A percentile compares a stretch with the other conserved stretches of the same genome.
Evolutionary conservation across 805 yeast species (phyloP).

Genomic region (Peterozyma xylosa): DNA sequence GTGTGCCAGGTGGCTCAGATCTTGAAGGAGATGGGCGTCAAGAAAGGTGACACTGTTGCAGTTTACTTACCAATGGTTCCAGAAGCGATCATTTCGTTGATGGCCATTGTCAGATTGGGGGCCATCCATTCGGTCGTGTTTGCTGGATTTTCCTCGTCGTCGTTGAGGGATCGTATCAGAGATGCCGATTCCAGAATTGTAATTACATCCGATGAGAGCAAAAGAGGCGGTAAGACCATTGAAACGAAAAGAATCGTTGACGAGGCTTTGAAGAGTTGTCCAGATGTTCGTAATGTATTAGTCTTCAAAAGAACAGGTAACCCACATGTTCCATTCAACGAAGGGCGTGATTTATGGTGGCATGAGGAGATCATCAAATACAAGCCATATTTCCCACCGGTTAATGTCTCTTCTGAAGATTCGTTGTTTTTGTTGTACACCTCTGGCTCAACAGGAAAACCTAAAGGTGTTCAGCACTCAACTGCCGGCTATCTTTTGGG

Average conservation of each 20-base stretch:
- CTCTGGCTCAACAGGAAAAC: conserved; percentile 84
- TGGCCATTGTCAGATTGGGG: conserved; percentile 76
- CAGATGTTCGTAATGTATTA: conserved; percentile 59
- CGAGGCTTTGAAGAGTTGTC: conserved; percentile 64
- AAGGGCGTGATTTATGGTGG: conserved; percentile 72
- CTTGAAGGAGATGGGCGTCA: conserved; percentile 56
- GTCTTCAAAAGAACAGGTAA: conserved; percentile 72
- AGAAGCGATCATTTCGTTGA: conserved; percentile 65
- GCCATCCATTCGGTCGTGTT: conserved; percentile 81
- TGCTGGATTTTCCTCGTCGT: conserved; percentile 76
- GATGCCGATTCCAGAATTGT: conserved; percentile 69
- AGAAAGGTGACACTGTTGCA: conserved; percentile 81
- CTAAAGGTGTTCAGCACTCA: conserved; percentile 79
- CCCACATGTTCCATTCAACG: conserved; percentile 37
- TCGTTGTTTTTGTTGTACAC: conserved; percentile 76
- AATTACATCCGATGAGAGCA: conserved; percentile 76
- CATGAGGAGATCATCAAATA: conserved; percentile 60
- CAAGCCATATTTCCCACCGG: conserved; percentile 66
- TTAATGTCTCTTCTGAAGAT: conserved; percentile 72
- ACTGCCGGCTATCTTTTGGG: conserved; percentile 77
- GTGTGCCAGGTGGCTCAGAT: conserved; percentile 69
- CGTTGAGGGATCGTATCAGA: conserved; percentile 61
- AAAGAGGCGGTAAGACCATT: conserved; percentile 76
- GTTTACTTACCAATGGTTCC: conserved; percentile 84
- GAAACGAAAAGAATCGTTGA: conserved; percentile 79